A percentile compares a stretch with the other conserved stretches of the same genome.
phyloP scores from a whole-genome alignment of 805 yeast genomes.

The Saccharomycopsis capsularis region DNA sequence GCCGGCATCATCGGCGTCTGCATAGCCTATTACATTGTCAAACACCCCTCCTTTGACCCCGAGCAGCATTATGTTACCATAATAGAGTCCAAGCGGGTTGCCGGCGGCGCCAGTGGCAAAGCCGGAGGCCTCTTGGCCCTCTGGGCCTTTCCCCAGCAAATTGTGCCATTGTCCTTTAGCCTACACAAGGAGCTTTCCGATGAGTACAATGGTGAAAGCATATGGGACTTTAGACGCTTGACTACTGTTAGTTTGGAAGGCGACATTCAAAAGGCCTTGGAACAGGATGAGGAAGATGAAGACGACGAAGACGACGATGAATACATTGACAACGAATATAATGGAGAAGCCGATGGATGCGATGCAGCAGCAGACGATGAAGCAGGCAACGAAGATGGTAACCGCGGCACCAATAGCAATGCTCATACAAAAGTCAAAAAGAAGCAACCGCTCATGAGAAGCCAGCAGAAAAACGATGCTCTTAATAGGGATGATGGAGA shows the following conservation, averaged over 20 bases:
- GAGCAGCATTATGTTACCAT: slow-evolving; percentile 73
- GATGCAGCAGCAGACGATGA: slow-evolving; percentile 13
- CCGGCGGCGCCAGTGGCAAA: slow-evolving; percentile 96
- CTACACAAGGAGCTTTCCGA: slow-evolving; percentile 79
- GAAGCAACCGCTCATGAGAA: too few species aligned
- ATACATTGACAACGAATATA: slow-evolving; percentile 18
- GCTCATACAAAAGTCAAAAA: too few species aligned
- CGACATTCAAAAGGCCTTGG: slow-evolving; percentile 40
- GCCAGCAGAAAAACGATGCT: too few species aligned
- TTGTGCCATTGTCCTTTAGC: slow-evolving; percentile 80
- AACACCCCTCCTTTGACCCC: slow-evolving; percentile 74
- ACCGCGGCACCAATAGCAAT: too few species aligned
- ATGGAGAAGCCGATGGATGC: too few species aligned
- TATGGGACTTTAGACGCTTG: slow-evolving; percentile 90
- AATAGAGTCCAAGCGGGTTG: slow-evolving; percentile 83
- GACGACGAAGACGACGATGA: slow-evolving; percentile 21
- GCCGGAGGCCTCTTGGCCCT: slow-evolving; percentile 94
- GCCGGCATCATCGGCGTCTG: slow-evolving; percentile 97
- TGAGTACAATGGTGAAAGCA: slow-evolving; percentile 70
- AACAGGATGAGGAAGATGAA: slow-evolving; percentile 15
- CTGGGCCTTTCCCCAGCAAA: slow-evolving; percentile 96
- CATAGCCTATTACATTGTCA: slow-evolving; percentile 81
- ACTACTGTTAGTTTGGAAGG: slow-evolving; percentile 87
- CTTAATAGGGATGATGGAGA: slow-evolving; percentile 1
- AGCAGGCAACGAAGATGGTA: slow-evolving; percentile 18